Base-by-base conservation (phyloP, 768 basidiomycete species). In the Amanita thiersii region DNA sequence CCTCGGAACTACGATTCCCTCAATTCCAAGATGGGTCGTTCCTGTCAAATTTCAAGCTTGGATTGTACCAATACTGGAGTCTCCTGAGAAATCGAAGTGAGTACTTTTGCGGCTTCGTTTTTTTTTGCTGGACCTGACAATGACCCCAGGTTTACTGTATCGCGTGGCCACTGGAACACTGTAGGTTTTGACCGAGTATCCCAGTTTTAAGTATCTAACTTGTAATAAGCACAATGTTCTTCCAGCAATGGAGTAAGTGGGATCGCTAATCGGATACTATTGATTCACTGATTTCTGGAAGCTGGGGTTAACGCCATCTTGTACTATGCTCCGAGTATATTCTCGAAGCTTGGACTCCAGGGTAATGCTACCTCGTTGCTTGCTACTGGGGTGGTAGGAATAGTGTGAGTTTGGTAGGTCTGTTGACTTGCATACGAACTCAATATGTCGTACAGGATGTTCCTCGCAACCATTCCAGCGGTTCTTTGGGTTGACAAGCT, bases 401-500 rank as follows among this genome's bases (percentile, higher is more conserved):
- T 87, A 51, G 81, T 75, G 79, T 84, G 66, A 45, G 75, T 65
- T 14, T 30, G 29, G 9, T 9, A 9, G 29, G 14, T 30, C 29
- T 9, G 29, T 30, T 14, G 9, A 30, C 29, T 14, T 30, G 9
- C 29, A n/a, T n/a, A n/a, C n/a, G n/a, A n/a, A n/a, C n/a, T n/a
- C 14, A 30, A 30, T 14, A 7, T 25, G n/a, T 15, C 39, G 4
- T 21, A 23, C 43, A 80, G 78, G 34, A 81, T 82, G 77, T 86
- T 78, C 59, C 57, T 83, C 44, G 78, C 84, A 2, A 86, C 85
- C 0, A 81, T 88, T 45, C 86, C 86, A 3, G 83, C 86, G 2
- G 84, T 87, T 14, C 66, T 88, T n/a, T 87, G 78, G 67, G 73
- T 89, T 23, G 86, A 88, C 59, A 74, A 82, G 47, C 52, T 79